Evolutionary conservation across 305 asterid genomes (phyloP), one percentile per base, ranked within the genome.

Genomic region (Vinca major): DNA sequence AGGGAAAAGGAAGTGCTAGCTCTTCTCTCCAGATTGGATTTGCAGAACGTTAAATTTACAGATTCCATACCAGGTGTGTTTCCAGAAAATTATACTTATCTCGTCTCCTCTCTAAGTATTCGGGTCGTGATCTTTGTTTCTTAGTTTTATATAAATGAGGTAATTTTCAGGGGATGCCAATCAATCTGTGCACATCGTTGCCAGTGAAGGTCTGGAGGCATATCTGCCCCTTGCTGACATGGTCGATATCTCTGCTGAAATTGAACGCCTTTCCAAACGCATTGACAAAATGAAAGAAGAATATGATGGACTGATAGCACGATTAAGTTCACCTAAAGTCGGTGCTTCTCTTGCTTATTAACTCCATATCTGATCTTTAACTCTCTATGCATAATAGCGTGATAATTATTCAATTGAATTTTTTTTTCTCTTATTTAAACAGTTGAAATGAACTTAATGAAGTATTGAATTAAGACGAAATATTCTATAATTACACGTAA

Each of bases 181-280:
- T 78, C 86, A 81, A 75, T 92, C 92, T 40, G 88, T 90, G 74
- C 98, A 92, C 80, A 84, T 90, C n/a, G 94, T 92, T 75, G 98
- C 94, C 4, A 78, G 97, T 74, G 98, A 92, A 80, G 97, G 97
- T 60, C 80, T 92, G 74, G 98, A 92, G 82, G 96, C 97, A 41
- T 90, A 92, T 77, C 97, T 92, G 79, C 98, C 98, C 21, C 97
- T 92, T 57, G 87, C 97, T 52, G 95, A 85, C 79, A 88, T 92
- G 98, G 95, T 92, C 40, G 98, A 92, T 73, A 86, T 92, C 74
- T 90, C 96, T 45, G 85, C 95, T 62, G 98, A 92, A 81, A 82
- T 90, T 20, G 84, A 86, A 70, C 91, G 98, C 67, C 88, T 90
- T 43, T 75, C 89, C 67, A 92, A 84, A 80, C 96, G 95, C 72